Evolutionary conservation across 2,329 filamentous ascomycete genomes (phyloP).

Genomic region (Neofusicoccum cordaticola): DNA sequence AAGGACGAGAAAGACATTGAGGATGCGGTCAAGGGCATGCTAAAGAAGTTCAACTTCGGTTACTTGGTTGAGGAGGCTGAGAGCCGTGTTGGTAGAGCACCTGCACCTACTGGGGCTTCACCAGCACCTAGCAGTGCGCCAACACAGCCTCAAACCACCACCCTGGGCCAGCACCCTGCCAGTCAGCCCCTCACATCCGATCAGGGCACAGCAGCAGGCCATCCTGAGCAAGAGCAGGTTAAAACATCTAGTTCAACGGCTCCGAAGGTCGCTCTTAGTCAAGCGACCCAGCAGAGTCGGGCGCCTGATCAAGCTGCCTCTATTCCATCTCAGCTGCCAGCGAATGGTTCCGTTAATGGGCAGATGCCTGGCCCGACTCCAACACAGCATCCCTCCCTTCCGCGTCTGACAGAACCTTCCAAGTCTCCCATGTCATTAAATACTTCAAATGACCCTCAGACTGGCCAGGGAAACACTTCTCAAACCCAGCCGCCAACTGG

Average conservation of each 20-base stretch:
- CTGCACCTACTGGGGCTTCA: background rate
- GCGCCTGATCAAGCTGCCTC: background rate
- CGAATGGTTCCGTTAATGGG: background rate
- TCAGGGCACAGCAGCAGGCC: background rate
- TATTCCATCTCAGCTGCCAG: background rate
- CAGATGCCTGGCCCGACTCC: background rate
- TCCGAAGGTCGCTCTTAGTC: too few species aligned
- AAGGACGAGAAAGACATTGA: conserved; percentile 17
- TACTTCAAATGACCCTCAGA: background rate
- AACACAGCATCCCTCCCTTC: background rate
- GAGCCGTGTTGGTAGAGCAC: background rate
- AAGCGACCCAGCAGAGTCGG: background rate
- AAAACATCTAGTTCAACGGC: background rate
- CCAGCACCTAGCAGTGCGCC: background rate
- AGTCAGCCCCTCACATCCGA: background rate
- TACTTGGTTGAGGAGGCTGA: conserved; percentile 14
- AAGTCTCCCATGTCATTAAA: background rate
- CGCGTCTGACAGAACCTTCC: background rate
- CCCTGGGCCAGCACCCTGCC: background rate
- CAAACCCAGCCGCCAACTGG: background rate
- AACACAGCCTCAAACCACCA: background rate
- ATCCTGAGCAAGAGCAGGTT: background rate
- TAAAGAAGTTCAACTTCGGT: conserved; percentile 15
- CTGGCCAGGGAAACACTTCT: background rate
- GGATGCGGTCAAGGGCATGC: conserved; percentile 16